Evolutionary conservation across 2,329 filamentous ascomycete genomes (phyloP), one percentile per base, ranked within the genome.

Genomic region (Pseudogymnoascus sp.): DNA sequence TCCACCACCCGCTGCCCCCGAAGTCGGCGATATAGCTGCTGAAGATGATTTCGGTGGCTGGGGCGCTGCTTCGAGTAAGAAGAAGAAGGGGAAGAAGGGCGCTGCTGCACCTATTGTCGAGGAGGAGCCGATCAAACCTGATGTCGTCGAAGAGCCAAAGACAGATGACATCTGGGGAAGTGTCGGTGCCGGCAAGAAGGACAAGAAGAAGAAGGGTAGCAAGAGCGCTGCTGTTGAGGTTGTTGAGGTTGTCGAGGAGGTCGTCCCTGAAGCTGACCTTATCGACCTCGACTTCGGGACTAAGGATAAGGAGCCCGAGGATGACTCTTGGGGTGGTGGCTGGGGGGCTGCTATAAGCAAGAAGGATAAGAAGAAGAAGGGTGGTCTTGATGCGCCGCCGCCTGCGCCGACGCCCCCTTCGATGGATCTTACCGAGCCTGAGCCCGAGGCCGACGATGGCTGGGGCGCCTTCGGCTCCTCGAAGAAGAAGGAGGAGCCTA

Each of bases 121-220:
- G 11, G 68, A 71, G 14, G 68, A 69, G 21, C 25, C 76, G 6
- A 76, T 78, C 67, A 73, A 75, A 63, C 78, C 80, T n/a, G 79
- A 78, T 66, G 75, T 72, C 23, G 74, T 82, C 6, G 79, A 82
- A 64, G 81, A 83, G 68, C 78, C 80, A 1, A 78, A 78, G 64
- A 73, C 73, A 14, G 78, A 80, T 28, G 75, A 77, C 50, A 65
- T 66, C n/a, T 72, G 70, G 67, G 69, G 66, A 7, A 63, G 64
- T 7, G 38, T 63, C 25, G 68, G 64, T 10, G 36, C 62, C 31
- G 67, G 67, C 4, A 73, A 70, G 59, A 72, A 73, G 59, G 71
- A 73, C 40, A 84, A 84, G 74, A 81, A 82, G 70, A 84, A 84
- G 71, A 74, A 75, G 46, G 82, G 79, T 63, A 73, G 71, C 64